Base-by-base conservation (phyloP, 768 basidiomycete genomes). In the Ramaria sp. region DNA sequence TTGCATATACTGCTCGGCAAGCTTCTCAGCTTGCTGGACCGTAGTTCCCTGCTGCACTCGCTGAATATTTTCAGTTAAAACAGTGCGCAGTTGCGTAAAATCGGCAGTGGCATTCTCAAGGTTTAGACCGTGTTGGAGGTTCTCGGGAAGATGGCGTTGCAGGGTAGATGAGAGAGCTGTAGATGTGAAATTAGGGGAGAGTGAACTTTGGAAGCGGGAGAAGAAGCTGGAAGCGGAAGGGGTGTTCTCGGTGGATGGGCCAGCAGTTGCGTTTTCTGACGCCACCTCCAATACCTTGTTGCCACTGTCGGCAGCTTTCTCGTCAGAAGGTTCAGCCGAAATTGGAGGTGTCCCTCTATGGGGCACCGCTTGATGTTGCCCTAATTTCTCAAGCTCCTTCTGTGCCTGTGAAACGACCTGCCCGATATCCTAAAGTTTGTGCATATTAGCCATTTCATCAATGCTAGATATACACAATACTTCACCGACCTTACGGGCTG, bases 1-100 rank as follows among this genome's bases (percentile, higher is more conserved):
- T 61, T 83, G 81, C 28, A 85, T 78, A 63, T 91, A 91, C 60
- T 88, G 90, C 65, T 90, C 91, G 5, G 88, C 88, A 58, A 70
- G 61, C 57, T 67, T 70, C 61, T 70, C 69, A 4, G 71, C 69
- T 48, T 71, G 65, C 51, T 85, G 85, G 4, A 81, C 71, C n/a
- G 75, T 74, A 50, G 80, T 82, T 38, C 85, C 77, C 42, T 83
- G 86, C 62, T 90, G 88, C 34, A 88, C 81, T 48, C 79, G 81
- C 61, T 81, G 77, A 57, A 88, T 77, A 61, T 90, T 84, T 32
- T 72, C 66, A 27, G 81, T 65, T 55, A 92, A 68, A 45, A 78
- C 79, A 55, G 73, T 71, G 60, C 83, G 78, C 57, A 90, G 68
- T 55, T 87, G 81, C 5, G 75, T 70, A n/a, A 90, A 66, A 62